Base-by-base conservation (phyloP, 306 rosid species). In the Dalbergia oliveri region DNA sequence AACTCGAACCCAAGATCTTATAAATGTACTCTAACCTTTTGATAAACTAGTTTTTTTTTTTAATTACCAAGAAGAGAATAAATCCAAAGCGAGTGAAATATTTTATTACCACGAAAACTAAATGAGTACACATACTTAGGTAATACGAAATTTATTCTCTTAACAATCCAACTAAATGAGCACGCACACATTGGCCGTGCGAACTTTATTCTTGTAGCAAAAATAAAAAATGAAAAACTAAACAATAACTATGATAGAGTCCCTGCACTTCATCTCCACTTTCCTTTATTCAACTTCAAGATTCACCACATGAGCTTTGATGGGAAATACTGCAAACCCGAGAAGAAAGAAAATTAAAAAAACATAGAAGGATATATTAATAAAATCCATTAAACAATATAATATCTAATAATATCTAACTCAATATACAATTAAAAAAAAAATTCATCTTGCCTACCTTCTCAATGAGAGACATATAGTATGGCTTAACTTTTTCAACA, bases 401-500 rank as follows among this genome's bases (percentile, higher is more conserved):
- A 21, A 21, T 21, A 21, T 21, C 23, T 21, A 21, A 21, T 21
- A 21, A 5, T 43, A 43, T 43, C 47, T 6, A 43, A 43, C 47
- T 43, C 47, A 43, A 43, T 5, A 43, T 9, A 43, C 47, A 43
- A 5, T 6, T 4, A 43, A 43, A 21, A 43, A n/a, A 26, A 21
- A 21, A 10, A 6, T 57, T 47, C 56, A 49, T 11, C 47, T 23
- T 45, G 23, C 50, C 6, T 6, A 91, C 97, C 92, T 92, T 92
- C 19, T 90, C 78, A 73, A 88, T 86, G 2, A 92, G 92, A 8
- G 94, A 88, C 5, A 84, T 50, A 76, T 92, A 92, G 41, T 92
- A 92, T 9, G 92, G 94, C 86, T 89, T 90, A 6, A 89, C 90
- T 37, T 89, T 69, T 69, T 89, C 88, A 0, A 88, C 79, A 49